Evolutionary conservation across 345 rosid genomes (phyloP).

Genomic region (Microthlaspi erraticum): DNA sequence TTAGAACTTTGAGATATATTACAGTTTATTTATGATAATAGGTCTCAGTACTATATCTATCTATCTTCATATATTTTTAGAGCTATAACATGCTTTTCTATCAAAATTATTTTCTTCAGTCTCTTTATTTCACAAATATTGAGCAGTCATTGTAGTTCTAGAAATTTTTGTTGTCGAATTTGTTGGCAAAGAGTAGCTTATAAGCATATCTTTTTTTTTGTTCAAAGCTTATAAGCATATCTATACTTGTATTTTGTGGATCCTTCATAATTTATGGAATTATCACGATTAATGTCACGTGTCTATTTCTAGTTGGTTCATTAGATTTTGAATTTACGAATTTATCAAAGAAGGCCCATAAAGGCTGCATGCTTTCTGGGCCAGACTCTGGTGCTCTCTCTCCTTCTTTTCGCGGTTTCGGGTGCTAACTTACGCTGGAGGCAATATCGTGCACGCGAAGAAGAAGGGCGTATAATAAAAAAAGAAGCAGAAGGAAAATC

Average conservation of each 20-base stretch:
- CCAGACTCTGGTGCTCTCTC: background rate
- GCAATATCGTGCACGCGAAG: slow-evolving; percentile 44
- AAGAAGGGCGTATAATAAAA: slow-evolving; percentile 21
- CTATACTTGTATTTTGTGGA: background rate
- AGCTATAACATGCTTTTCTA: background rate
- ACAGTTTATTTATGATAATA: no score
- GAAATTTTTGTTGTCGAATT: background rate
- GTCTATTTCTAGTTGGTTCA: background rate
- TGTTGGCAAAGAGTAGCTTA: slow-evolving; percentile 29
- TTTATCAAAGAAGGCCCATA: slow-evolving; percentile 9
- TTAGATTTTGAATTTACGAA: background rate
- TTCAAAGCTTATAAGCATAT: slow-evolving; percentile 33
- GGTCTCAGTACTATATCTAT: no score
- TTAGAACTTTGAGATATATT: no score
- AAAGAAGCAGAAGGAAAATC: background rate
- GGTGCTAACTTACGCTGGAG: slow-evolving; percentile 32
- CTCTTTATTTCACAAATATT: no score
- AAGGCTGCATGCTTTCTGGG: slow-evolving; percentile 21
- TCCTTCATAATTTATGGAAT: background rate
- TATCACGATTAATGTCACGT: background rate
- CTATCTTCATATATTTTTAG: background rate
- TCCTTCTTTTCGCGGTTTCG: background rate
- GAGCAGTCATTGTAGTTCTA: background rate
- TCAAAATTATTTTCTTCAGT: no score
- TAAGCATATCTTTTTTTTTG: slow-evolving; percentile 14